phyloP scores from a whole-genome alignment of 768 basidiomycete genomes.

The Tricholoma hemisulphureum region DNA sequence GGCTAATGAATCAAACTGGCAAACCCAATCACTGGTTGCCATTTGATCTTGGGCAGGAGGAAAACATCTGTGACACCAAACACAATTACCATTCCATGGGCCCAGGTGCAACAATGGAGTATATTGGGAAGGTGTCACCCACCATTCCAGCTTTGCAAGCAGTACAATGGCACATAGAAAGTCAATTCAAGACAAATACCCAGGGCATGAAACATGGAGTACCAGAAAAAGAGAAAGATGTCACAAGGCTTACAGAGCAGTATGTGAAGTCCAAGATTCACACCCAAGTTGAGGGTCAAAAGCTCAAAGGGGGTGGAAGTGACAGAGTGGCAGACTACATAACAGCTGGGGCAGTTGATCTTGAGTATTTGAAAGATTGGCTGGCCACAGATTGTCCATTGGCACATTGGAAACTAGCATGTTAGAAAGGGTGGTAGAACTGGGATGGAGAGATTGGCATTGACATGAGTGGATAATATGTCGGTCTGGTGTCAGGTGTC shows the following conservation, averaged over 20 bases:
- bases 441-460: too few species aligned
- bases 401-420: too few species aligned
- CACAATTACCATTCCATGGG: slow-evolving; percentile 31
- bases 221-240: slow-evolving; percentile 20
- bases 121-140: slow-evolving; percentile 31
- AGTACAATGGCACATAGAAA: slow-evolving; percentile 25
- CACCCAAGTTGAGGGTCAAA: too few species aligned
- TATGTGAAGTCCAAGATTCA: background rate
- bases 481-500: too few species aligned
- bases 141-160: slow-evolving; percentile 27
- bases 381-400: too few species aligned
- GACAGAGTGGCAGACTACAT: too few species aligned
- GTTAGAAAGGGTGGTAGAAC: too few species aligned
- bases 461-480: too few species aligned
- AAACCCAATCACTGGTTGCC: background rate
- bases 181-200: slow-evolving; percentile 21
- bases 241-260: too few species aligned
- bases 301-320: too few species aligned
- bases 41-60: background rate
- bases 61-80: slow-evolving; percentile 2
- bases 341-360: too few species aligned
- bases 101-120: slow-evolving; percentile 30
- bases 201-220: slow-evolving; percentile 26
- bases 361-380: too few species aligned
- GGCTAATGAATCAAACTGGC: background rate